These are phyloP conservation scores for Paspalum notatum DNA, from an alignment of 176 grass and related monocot species.

Conservation along the genomic window DNA sequence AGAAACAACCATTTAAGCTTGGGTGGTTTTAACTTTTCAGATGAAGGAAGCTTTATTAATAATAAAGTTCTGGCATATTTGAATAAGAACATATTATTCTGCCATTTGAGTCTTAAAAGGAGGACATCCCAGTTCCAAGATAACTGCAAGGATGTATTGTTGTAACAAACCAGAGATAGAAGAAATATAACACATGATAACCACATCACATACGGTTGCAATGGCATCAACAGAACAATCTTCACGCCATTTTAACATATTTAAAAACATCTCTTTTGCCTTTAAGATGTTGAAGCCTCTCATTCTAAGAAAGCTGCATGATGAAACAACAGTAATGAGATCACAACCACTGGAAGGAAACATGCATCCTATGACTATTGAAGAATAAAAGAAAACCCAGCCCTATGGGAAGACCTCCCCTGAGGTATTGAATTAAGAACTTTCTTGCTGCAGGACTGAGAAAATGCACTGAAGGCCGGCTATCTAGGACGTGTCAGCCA, in stretches of 20 bases:
- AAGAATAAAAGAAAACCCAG: not conserved
- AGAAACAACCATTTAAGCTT: constrained; percentile 10
- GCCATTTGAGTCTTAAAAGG: not conserved
- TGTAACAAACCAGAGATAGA: constrained; percentile 14
- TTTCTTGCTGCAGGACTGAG: too few relatives aligned
- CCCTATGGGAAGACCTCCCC: too few relatives aligned
- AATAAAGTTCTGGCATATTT: constrained; percentile 10
- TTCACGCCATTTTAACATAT: constrained; percentile 98
- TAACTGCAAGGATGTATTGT: not conserved
- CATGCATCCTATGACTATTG: constrained; percentile 11
- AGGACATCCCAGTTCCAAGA: constrained; percentile 1
- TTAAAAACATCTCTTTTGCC: constrained; percentile 87
- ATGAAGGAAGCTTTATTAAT: not conserved
- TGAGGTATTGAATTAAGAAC: too few relatives aligned
- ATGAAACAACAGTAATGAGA: constrained; percentile 16
- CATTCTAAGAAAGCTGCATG: constrained; percentile 86
- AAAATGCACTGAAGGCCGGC: too few relatives aligned
- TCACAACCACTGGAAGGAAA: constrained; percentile 19
- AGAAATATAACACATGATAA: constrained; percentile 27
- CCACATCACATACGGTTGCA: constrained; percentile 59
- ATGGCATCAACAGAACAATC: constrained; percentile 72
- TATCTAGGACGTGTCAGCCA: too few relatives aligned
- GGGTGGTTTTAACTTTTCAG: constrained; percentile 1
- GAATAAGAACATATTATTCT: constrained; percentile 19
- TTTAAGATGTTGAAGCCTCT: constrained; percentile 71